phyloP scores from a whole-genome alignment of 352 stramenopile species.

The Saprolegnia diclina region DNA sequence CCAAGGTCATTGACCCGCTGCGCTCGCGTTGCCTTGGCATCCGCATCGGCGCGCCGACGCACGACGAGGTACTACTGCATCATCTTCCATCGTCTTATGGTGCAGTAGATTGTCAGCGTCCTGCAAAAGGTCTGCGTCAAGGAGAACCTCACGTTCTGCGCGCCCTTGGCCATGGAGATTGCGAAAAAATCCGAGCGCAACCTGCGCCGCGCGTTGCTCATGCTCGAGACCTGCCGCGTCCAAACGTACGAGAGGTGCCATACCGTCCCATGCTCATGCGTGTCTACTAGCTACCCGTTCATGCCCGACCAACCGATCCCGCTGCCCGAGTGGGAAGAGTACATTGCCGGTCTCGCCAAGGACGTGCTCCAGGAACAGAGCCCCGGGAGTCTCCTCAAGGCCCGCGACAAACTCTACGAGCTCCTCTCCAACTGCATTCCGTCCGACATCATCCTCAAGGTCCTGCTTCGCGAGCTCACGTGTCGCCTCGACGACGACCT shows the following conservation, averaged over 20 bases:
- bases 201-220: slow-evolving; percentile 94
- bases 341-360: slow-evolving; percentile 91
- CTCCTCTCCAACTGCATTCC: slow-evolving; percentile 98
- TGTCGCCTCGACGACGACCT: slow-evolving; percentile 93
- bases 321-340: slow-evolving; percentile 95
- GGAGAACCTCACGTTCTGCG: slow-evolving; percentile 87
- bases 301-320: slow-evolving; percentile 72
- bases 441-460: slow-evolving; percentile 94
- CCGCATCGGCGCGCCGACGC: slow-evolving; percentile 87
- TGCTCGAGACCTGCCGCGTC: slow-evolving; percentile 93
- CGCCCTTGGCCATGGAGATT: slow-evolving; percentile 87
- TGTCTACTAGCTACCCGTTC: slow-evolving; percentile 75
- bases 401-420: slow-evolving; percentile 97
- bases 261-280: background rate
- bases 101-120: slow-evolving; percentile 84
- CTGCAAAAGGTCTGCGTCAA: slow-evolving; percentile 87
- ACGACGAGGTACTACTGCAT: slow-evolving; percentile 67
- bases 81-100: slow-evolving; percentile 15
- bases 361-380: slow-evolving; percentile 95
- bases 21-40: slow-evolving; percentile 94
- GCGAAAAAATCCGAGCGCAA: slow-evolving; percentile 91
- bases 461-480: slow-evolving; percentile 88
- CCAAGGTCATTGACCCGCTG: slow-evolving; percentile 97
- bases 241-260: slow-evolving; percentile 39
- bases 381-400: slow-evolving; percentile 89